Conservation (phyloP, 2,329 filamentous ascomycete species). For the Colletotrichum acutatum region DNA sequence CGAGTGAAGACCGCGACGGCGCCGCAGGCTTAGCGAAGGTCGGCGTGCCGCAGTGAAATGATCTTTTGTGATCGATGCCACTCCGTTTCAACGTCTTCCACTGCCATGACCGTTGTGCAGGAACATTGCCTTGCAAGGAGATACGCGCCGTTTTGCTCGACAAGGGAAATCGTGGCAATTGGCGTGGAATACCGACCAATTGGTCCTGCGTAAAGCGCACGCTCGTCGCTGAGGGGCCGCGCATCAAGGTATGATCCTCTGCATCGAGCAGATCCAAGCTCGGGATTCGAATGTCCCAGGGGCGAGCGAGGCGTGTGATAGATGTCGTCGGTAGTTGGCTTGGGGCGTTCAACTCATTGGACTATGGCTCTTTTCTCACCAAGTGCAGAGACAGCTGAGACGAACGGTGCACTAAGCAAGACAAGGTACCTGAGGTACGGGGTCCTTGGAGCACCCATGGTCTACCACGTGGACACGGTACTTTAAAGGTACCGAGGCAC, state of each 20-base stretch:
- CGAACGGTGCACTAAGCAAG: background rate
- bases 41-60: slow-evolving; percentile 12
- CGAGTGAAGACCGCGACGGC: slow-evolving; percentile 52
- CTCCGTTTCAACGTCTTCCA: background rate
- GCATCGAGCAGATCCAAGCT: slow-evolving; percentile 22
- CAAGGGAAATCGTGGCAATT: slow-evolving; percentile 3
- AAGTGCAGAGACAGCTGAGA: background rate
- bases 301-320: background rate
- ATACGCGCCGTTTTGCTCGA: background rate
- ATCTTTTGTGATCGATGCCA: background rate
- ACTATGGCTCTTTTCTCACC: background rate
- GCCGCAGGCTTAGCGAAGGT: slow-evolving; percentile 20
- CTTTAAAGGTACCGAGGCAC: background rate
- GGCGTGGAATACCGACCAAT: slow-evolving; percentile 18
- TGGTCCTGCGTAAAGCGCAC: slow-evolving; percentile 27
- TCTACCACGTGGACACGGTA: background rate
- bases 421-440: background rate
- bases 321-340: background rate
- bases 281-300: background rate
- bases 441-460: too few relatives aligned
- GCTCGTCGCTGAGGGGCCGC: slow-evolving; percentile 23
- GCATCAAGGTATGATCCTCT: slow-evolving; percentile 30
- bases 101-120: background rate
- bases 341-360: background rate
- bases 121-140: background rate